A percentile compares a stretch with the other conserved stretches of the same genome.
Evolutionary conservation across 2,329 filamentous ascomycete species (phyloP).

Genomic region (Pseudocercospora fijiensis): DNA sequence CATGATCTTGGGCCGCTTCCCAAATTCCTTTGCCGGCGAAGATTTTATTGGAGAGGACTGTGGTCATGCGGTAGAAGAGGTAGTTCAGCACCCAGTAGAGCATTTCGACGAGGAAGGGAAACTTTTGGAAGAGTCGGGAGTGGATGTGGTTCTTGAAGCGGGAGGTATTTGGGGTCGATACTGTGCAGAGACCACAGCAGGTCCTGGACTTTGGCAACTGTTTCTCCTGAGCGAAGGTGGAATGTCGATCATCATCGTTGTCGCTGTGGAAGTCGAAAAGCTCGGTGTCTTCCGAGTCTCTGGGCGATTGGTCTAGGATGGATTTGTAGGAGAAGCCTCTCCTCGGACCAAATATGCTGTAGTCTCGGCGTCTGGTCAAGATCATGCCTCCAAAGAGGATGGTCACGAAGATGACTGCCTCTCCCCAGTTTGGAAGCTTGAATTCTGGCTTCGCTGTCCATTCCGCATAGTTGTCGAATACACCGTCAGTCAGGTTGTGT

Average conservation of each 20-base stretch:
- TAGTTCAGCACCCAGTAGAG: slow-evolving; percentile 70
- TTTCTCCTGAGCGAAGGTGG: slow-evolving; percentile 39
- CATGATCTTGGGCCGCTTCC: slow-evolving; percentile 56
- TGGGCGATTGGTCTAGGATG: slow-evolving; percentile 36
- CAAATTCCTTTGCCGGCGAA: slow-evolving; percentile 51
- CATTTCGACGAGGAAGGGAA: slow-evolving; percentile 70
- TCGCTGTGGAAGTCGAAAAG: slow-evolving; percentile 41
- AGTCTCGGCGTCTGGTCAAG: slow-evolving; percentile 49
- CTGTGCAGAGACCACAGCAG: slow-evolving; percentile 52
- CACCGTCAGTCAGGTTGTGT: slow-evolving; percentile 13
- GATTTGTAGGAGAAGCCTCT: slow-evolving; percentile 31
- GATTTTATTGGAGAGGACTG: slow-evolving; percentile 35
- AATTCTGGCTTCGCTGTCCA: slow-evolving; percentile 24
- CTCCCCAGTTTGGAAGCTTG: slow-evolving; percentile 24
- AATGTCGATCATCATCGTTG: slow-evolving; percentile 38
- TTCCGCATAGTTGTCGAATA: slow-evolving; percentile 19
- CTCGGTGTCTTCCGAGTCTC: slow-evolving; percentile 33
- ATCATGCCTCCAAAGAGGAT: slow-evolving; percentile 53
- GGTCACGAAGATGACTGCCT: slow-evolving; percentile 46
- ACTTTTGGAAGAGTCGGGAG: slow-evolving; percentile 63
- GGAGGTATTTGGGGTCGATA: slow-evolving; percentile 41
- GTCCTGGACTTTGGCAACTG: slow-evolving; percentile 51
- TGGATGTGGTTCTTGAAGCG: slow-evolving; percentile 61
- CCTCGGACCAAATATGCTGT: slow-evolving; percentile 41
- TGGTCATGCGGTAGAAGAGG: slow-evolving; percentile 59